Evolutionary conservation across 345 rosid genomes (phyloP).

Genomic region (Pelargonium nanum): DNA sequence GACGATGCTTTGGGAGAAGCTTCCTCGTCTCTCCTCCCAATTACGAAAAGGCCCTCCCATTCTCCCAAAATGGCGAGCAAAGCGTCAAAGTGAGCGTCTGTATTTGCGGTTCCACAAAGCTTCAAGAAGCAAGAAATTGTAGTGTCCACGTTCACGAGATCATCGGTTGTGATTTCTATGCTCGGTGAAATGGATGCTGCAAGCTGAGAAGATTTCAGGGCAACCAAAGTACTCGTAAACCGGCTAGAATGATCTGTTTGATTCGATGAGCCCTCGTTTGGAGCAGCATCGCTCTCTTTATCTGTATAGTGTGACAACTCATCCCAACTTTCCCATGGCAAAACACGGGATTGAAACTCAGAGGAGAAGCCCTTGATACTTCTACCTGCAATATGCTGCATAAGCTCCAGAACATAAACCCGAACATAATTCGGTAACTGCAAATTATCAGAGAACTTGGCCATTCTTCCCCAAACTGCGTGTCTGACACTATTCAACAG

Average conservation of each 20-base stretch:
- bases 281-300: constrained; percentile 30
- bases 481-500: constrained; percentile 55
- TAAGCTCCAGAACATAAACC: constrained; percentile 70
- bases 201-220: constrained; percentile 85
- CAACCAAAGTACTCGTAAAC: constrained; percentile 68
- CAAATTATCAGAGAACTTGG: constrained; percentile 57
- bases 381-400: constrained; percentile 65
- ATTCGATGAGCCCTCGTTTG: constrained; percentile 29
- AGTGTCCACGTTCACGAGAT: constrained; percentile 42
- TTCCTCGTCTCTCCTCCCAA: constrained; percentile 27
- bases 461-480: constrained; percentile 69
- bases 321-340: constrained; percentile 83
- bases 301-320: constrained; percentile 39
- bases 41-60: constrained; percentile 75
- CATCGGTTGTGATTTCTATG: constrained; percentile 60
- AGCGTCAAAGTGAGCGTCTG: constrained; percentile 41
- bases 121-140: constrained; percentile 65
- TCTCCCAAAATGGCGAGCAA: constrained; percentile 63
- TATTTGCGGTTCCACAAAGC: constrained; percentile 40
- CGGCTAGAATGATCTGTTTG: constrained; percentile 46
- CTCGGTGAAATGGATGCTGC: constrained; percentile 46
- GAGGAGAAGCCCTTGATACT: constrained; percentile 45
- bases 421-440: constrained; percentile 65
- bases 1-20: constrained; percentile 24
- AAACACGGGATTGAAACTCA: constrained; percentile 42